phyloP scores from a whole-genome alignment of 2,329 filamentous ascomycete genomes.

The Sclerotinia borealis region DNA sequence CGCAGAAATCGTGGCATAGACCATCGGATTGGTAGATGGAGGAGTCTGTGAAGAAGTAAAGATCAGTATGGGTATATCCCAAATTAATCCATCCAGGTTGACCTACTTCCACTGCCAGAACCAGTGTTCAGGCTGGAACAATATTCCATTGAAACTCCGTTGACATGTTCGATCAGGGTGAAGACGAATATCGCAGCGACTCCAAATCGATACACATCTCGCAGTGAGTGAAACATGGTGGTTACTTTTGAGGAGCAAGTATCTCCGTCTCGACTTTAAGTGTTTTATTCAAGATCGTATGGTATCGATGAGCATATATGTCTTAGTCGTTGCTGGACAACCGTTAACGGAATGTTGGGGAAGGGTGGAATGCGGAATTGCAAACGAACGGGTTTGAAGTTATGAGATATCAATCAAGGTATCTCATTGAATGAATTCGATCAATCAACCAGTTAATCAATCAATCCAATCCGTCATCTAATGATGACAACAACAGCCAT shows the following conservation, averaged over 20 bases:
- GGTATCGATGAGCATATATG: slow-evolving; percentile 6
- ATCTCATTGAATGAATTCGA: slow-evolving; percentile 24
- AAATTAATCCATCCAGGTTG: neutral
- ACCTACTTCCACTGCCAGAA: slow-evolving; percentile 39
- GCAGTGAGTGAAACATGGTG: slow-evolving; percentile 17
- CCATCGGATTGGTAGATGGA: slow-evolving; percentile 64
- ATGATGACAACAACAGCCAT: neutral
- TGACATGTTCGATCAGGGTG: slow-evolving; percentile 13
- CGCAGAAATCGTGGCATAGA: slow-evolving; percentile 57
- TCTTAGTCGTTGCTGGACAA: slow-evolving; percentile 10
- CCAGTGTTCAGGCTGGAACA: slow-evolving; percentile 45
- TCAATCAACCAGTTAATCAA: slow-evolving; percentile 2
- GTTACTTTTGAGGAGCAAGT: slow-evolving; percentile 1
- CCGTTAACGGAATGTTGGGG: slow-evolving; percentile 8
- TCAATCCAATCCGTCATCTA: slow-evolving; percentile 1
- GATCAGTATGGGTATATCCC: neutral
- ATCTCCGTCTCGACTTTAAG: slow-evolving; percentile 1
- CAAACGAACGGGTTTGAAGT: slow-evolving; percentile 10
- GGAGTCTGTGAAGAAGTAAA: slow-evolving; percentile 37
- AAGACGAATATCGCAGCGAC: slow-evolving; percentile 20
- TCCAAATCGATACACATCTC: slow-evolving; percentile 21
- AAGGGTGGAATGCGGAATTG: slow-evolving; percentile 18
- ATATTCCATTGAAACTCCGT: slow-evolving; percentile 30
- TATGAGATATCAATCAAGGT: slow-evolving; percentile 25
- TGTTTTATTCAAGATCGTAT: neutral